A percentile compares a stretch with the other conserved stretches of the same genome.
Evolutionary conservation across 1,284 basidiomycete genomes (phyloP).

Genomic region (Malassezia cuniculi): DNA sequence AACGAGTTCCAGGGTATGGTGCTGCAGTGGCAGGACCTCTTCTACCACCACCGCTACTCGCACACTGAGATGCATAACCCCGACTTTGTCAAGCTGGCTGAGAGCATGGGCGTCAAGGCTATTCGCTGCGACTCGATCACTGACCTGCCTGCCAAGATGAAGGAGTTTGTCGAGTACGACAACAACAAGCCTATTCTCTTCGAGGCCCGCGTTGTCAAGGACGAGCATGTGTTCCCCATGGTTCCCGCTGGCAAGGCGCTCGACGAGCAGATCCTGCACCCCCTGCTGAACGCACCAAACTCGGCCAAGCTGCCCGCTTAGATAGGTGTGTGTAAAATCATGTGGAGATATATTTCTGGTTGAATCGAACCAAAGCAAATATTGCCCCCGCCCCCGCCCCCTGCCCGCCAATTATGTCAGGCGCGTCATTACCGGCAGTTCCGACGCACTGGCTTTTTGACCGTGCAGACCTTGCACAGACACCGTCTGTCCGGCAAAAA

Average conservation of each 20-base stretch:
- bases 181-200: constrained; percentile 71
- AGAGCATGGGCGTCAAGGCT: constrained; percentile 81
- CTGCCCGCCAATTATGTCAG: constrained; percentile 4
- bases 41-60: constrained; percentile 86
- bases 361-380: no score
- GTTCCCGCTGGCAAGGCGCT: constrained; percentile 79
- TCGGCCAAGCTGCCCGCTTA: no score
- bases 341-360: constrained; percentile 3
- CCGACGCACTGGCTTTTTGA: constrained; percentile 12
- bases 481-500: neutral
- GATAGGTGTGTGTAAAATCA: neutral
- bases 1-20: constrained; percentile 65
- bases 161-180: constrained; percentile 93
- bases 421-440: constrained; percentile 1
- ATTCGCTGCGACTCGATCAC: constrained; percentile 60
- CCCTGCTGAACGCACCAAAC: constrained; percentile 12
- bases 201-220: constrained; percentile 73
- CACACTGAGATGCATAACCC: constrained; percentile 90
- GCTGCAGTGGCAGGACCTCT: constrained; percentile 93
- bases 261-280: constrained; percentile 55
- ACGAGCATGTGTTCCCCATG: constrained; percentile 92
- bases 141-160: constrained; percentile 86
- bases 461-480: constrained; percentile 7
- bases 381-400: no score
- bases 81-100: constrained; percentile 75